Evolutionary conservation across 1,284 basidiomycete species (phyloP), one percentile per base, ranked within the genome.

Genomic region (Moniliella sp.): DNA sequence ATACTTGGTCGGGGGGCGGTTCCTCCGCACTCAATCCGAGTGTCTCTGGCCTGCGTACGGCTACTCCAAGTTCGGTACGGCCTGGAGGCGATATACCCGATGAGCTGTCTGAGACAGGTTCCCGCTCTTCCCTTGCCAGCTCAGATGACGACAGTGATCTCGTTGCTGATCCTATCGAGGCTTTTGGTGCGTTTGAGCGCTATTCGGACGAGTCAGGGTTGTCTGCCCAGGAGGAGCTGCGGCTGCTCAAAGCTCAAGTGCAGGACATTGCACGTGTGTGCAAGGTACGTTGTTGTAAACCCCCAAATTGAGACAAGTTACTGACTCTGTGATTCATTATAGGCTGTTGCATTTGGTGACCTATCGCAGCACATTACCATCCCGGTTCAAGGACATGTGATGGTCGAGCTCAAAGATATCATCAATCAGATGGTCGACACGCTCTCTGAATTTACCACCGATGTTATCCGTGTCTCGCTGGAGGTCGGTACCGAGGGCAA

Each of bases 401-500:
- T 97, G 83, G 78, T 86, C 12, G 81, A 91, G 63, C 73, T 94
- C 54, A 93, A 93, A 68, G 82, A 93, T 46, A 84, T 88, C 48
- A 91, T 94, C 67, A 94, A 94, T 57, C 76, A 77, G 27, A 93
- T 94, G 81, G 62, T 62, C 12, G 75, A 79, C 56, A 80, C 86
- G 47, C 66, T 88, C 43, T 78, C 76, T 40, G 78, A 78, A 1
- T 91, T 93, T 55, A 84, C 88, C 5, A 75, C 75, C 13, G 86
- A 97, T 62, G 88, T 94, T 28, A 93, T 83, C 1, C 72, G 86
- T 51, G 84, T 94, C 42, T 76, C 73, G 48, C 74, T 82, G 57
- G 83, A 91, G 63, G 84, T 65, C 37, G 61, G 63, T 25, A 65
- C 61, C 2, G 56, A 65, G 32, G 62, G 62, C 28, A 60, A 58